phyloP scores from a whole-genome alignment of 148 eudicot species.

The Salicornia ramosissima region DNA sequence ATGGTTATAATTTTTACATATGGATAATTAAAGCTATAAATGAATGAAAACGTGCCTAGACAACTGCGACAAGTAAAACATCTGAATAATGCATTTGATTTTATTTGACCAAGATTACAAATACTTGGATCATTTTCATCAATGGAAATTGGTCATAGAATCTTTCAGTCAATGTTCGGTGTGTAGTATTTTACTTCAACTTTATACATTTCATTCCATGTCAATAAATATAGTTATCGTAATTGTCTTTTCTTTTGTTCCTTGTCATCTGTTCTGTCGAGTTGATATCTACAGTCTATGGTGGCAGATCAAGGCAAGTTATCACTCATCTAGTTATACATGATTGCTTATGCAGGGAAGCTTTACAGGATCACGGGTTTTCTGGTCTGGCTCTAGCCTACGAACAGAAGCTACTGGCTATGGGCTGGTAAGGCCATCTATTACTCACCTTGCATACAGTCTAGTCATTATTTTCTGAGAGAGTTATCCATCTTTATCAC shows the following conservation, averaged over 20 bases:
- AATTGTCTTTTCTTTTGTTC: conserved; percentile 8
- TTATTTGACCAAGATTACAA: background rate
- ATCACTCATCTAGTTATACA: background rate
- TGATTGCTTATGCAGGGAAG: conserved; percentile 72
- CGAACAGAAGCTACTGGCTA: conserved; percentile 97
- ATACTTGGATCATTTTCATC: background rate
- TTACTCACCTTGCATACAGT: conserved; percentile 6
- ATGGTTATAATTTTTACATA: too few relatives aligned
- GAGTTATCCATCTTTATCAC: background rate
- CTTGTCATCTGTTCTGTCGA: too few relatives aligned
- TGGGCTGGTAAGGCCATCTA: conserved; percentile 59
- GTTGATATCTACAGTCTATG: background rate
- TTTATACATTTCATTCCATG: background rate
- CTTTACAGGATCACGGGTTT: conserved; percentile 85
- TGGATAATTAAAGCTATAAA: too few relatives aligned
- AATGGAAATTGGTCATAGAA: background rate
- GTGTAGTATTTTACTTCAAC: background rate
- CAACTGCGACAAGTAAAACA: too few relatives aligned
- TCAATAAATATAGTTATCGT: too few relatives aligned
- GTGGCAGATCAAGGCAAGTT: conserved; percentile 6
- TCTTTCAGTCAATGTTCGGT: background rate
- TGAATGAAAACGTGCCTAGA: too few relatives aligned
- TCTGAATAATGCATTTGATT: background rate
- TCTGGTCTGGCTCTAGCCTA: conserved; percentile 92
- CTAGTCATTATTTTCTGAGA: background rate